Conservation (phyloP, 441 rosid genomes). For the Erodium texanum region DNA sequence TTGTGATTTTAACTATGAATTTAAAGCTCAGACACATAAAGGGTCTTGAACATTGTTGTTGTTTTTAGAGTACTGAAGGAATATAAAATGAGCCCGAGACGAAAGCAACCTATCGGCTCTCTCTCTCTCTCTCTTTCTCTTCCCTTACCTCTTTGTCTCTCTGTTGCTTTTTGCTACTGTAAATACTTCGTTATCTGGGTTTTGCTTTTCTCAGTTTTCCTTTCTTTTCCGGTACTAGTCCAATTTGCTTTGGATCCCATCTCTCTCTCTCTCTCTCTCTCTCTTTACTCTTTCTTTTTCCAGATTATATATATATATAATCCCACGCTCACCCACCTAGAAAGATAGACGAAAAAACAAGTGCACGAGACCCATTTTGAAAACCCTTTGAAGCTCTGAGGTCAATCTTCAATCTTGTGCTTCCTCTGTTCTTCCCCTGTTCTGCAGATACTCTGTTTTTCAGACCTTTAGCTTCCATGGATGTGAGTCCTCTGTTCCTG, state of each 20-base stretch:
- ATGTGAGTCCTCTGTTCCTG: background rate
- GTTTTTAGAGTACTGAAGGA: no score
- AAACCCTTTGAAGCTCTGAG: background rate
- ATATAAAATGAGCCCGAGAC: slow-evolving; percentile 16
- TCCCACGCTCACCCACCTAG: slow-evolving; percentile 1
- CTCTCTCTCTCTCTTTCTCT: slow-evolving; percentile 5
- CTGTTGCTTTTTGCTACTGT: slow-evolving; percentile 19
- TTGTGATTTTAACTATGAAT: no score
- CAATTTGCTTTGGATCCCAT: slow-evolving; percentile 21
- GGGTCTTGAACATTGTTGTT: no score
- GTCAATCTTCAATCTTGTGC: background rate
- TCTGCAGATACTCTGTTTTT: background rate
- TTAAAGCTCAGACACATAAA: no score
- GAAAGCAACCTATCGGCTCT: slow-evolving; percentile 25
- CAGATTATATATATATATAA: background rate
- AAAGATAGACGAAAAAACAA: background rate
- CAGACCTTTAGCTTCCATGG: background rate
- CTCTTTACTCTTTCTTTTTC: background rate
- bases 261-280: background rate
- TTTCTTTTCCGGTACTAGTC: slow-evolving; percentile 4
- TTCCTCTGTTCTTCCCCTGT: background rate
- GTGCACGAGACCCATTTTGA: background rate
- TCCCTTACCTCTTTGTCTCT: slow-evolving; percentile 34
- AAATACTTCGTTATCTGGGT: slow-evolving; percentile 28
- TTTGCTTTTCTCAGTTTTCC: slow-evolving; percentile 1